Evolutionary conservation across 139 green algal species (phyloP).

Genomic region (Picochlorum sp.): DNA sequence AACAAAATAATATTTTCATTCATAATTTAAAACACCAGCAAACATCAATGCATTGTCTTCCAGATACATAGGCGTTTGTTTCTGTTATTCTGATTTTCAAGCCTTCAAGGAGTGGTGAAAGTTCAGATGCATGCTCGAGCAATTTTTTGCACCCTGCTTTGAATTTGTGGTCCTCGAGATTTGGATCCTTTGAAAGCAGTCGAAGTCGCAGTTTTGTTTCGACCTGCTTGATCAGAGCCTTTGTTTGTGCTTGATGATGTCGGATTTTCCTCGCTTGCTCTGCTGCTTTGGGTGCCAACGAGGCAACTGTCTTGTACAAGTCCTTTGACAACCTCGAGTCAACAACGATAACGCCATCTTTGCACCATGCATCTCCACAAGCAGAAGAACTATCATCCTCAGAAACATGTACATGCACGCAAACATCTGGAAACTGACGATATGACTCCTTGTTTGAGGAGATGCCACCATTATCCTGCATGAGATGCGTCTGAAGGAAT

Average conservation of each 20-base stretch:
- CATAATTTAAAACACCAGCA: conserved; percentile 37
- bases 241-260: conserved; percentile 7
- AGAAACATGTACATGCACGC: background rate
- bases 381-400: background rate
- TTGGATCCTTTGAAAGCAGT: conserved; percentile 30
- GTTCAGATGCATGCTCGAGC: conserved; percentile 26
- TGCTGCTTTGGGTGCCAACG: conserved; percentile 5
- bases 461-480: too few relatives aligned
- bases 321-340: background rate
- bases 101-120: conserved; percentile 44
- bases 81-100: conserved; percentile 33
- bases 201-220: conserved; percentile 33
- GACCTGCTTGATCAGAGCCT: conserved; percentile 19
- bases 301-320: conserved; percentile 5
- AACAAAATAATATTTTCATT: background rate
- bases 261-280: background rate
- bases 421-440: background rate
- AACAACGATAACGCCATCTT: conserved; percentile 8
- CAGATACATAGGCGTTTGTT: conserved; percentile 32
- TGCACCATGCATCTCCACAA: background rate
- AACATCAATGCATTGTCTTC: conserved; percentile 42
- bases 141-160: conserved; percentile 29
- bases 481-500: background rate
- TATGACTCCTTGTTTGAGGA: background rate
- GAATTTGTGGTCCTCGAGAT: conserved; percentile 25